Base-by-base conservation (phyloP, 2,329 filamentous ascomycete genomes). In the Ophiostoma tasmaniense region DNA sequence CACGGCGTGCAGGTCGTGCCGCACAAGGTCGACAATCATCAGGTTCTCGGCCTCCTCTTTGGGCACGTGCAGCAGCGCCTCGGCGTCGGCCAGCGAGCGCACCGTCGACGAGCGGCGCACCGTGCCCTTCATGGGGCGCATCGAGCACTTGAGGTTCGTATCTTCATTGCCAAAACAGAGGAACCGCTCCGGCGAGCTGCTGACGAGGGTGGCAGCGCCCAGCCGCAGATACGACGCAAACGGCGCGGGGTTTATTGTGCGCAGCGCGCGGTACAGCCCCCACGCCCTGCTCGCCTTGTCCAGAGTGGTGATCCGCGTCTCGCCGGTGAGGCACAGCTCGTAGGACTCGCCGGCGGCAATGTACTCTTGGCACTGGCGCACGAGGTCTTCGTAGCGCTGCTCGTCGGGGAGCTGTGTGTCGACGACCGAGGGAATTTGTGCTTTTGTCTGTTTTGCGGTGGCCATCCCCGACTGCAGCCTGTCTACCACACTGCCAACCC, bases 21-120 rank as follows among this genome's bases (percentile, higher is more conserved):
- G 87, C n/a, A 97, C 95, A 0, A 98, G 83, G 77, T 98, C 94
- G 2, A 97, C 93, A 74, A 98, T 97, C 95, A 98, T 98, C 30
- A 98, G 84, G 75, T 98, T 98, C 80, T 98, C 94, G 0, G 94
- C 94, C 74, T 91, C 89, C 78, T 98, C 95, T 77, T 98, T 98
- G 28, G 91, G 89, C 0, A 91, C 85, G 69, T 89, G 87, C 17
- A 97, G 85, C 52, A 96, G 86, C 35, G 81, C 80, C 71, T 89
- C 87, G 0, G 94, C 93, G 74, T 90, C 85, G 5, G 83, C 85
- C n/a, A 90, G 82, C 0, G 90, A 95, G 50, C 89, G 76, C 0
- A 84, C 87, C 1, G 81, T 82, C 0, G 83, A 80, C 0, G 85
- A 86, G 74, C 96, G 96, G 74, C 89, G 89, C n/a, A 97, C 92